Evolutionary conservation across 2,329 filamentous ascomycete genomes (phyloP), one percentile per base, ranked within the genome.

Genomic region (Waltergamsia citrina): DNA sequence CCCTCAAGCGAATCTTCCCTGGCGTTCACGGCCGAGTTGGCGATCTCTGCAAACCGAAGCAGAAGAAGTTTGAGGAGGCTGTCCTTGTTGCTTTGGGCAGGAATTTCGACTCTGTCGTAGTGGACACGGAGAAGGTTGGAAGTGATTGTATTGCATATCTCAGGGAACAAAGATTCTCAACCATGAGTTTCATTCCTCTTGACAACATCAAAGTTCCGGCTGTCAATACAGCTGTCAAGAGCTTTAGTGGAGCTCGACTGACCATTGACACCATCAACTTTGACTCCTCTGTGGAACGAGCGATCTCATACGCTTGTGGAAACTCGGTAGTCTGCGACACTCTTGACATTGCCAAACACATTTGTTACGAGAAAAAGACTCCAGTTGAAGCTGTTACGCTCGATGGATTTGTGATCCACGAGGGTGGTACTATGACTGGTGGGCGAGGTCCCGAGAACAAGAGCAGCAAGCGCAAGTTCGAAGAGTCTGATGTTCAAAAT

Each of bases 221-320:
- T 9, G 76, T 92, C 38, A 94, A 94, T 53, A 84, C 86, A 5
- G 88, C 85, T 39, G 68, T 98, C 43, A 95, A 95, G 59, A 85
- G 87, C 19, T 81, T 94, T 54, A 73, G 85, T 36, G 83, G 85
- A 25, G 85, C 84, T 57, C 78, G 90, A 7, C 72, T 95, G 38
- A 93, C 90, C 0, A 94, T 98, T 42, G 92, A 98, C 54, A 93
- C 87, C 0, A 90, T 98, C 47, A 87, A 94, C 50, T 98, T 92
- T 50, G 92, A 96, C 47, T 72, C 81, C 4, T 76, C 81, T 2
- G 74, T 94, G 32, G 86, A 95, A 53, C 81, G 92, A 43, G 93
- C 88, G 22, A 93, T 98, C 66, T 85, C 81, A 16, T 95, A 94
- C 53, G 90, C 88, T 18, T 98, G 92, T 48, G 90, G 90, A 22